phyloP scores from a whole-genome alignment of 1,284 basidiomycete genomes.

The Caloboletus firmus region DNA sequence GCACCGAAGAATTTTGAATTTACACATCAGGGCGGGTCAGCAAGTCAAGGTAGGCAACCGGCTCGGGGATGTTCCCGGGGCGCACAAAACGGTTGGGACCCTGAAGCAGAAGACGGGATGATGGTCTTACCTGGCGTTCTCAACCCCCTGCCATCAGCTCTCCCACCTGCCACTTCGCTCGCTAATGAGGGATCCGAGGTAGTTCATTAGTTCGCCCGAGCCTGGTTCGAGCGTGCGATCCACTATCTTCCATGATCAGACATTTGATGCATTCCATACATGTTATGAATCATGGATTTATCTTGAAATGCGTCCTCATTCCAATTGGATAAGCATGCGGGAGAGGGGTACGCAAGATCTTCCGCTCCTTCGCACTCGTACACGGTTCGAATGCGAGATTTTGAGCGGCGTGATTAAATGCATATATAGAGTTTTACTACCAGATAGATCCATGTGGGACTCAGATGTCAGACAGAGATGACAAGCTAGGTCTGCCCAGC shows the following conservation, averaged over 20 bases:
- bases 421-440: no score
- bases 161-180: neutral
- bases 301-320: no score
- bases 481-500: no score
- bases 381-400: no score
- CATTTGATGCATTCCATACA: slow-evolving; percentile 1
- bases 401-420: no score
- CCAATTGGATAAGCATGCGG: no score
- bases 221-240: neutral
- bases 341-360: no score
- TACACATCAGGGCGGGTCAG: slow-evolving; percentile 74
- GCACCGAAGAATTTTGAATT: slow-evolving; percentile 88
- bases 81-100: slow-evolving; percentile 13
- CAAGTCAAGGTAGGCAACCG: slow-evolving; percentile 87
- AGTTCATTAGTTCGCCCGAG: neutral
- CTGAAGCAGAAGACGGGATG: slow-evolving; percentile 28
- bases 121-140: neutral
- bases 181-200: neutral
- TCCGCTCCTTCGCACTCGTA: no score
- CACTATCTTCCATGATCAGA: neutral
- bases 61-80: slow-evolving; percentile 53
- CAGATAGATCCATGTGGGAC: no score
- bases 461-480: no score
- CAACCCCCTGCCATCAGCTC: no score
- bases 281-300: slow-evolving; percentile 7